phyloP scores from a whole-genome alignment of 2,329 filamentous ascomycete species.

The Dendryphion nanum region DNA sequence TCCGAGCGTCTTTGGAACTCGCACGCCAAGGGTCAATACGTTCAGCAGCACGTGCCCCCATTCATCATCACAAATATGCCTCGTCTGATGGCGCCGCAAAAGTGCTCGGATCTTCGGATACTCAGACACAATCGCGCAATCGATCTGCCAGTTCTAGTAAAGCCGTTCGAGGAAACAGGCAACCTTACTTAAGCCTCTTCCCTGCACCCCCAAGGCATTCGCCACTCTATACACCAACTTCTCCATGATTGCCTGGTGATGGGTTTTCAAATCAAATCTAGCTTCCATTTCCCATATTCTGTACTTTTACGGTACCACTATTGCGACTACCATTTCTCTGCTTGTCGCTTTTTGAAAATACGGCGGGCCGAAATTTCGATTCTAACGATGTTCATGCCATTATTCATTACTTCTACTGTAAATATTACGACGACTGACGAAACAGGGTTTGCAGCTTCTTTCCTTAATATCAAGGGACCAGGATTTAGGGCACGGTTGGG shows the following conservation, averaged over 20 bases:
- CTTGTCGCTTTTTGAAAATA: constrained; percentile 8
- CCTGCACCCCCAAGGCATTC: constrained; percentile 27
- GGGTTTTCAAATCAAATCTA: not conserved
- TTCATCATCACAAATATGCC: constrained; percentile 29
- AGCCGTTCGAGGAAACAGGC: constrained; percentile 12
- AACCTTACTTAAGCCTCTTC: constrained; percentile 32
- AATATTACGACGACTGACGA: constrained; percentile 12
- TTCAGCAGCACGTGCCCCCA: constrained; percentile 7
- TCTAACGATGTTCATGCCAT: constrained; percentile 12
- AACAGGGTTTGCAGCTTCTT: constrained; percentile 1
- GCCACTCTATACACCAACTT: constrained; percentile 10
- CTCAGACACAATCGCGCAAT: constrained; percentile 14
- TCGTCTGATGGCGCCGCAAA: constrained; percentile 35
- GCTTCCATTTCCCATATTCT: constrained; percentile 5
- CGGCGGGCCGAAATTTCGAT: constrained; percentile 1
- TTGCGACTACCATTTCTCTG: not conserved
- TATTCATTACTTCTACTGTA: constrained; percentile 11
- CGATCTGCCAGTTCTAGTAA: constrained; percentile 30
- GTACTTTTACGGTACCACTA: constrained; percentile 5
- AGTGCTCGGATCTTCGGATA: constrained; percentile 17
- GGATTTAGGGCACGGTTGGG: too few species aligned
- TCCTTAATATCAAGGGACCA: too few species aligned
- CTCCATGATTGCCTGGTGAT: constrained; percentile 1
- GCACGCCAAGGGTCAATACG: constrained; percentile 25
- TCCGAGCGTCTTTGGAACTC: constrained; percentile 25